Evolutionary conservation across 2,329 filamentous ascomycete species (phyloP).

Genomic region (Chaetomium sp.): DNA sequence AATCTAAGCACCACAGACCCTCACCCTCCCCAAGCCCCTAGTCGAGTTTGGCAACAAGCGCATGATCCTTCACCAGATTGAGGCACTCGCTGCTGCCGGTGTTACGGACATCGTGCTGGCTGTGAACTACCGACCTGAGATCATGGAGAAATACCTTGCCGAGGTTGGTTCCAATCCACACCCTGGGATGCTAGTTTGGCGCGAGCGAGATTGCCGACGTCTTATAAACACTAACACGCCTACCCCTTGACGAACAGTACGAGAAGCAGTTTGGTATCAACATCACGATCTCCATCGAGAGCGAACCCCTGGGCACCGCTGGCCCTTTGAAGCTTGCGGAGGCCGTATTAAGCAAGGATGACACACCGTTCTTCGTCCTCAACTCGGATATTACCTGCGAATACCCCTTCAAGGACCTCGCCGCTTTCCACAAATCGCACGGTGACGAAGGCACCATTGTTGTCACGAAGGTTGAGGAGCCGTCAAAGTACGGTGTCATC

Average conservation of each 20-base stretch:
- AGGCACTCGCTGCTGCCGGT: conserved; percentile 85
- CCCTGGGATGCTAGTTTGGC: not conserved
- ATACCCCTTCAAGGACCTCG: conserved; percentile 86
- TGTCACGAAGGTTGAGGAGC: conserved; percentile 98
- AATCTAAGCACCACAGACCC: conserved; percentile 54
- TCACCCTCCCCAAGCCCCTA: conserved; percentile 93
- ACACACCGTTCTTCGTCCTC: conserved; percentile 93
- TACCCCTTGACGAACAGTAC: conserved; percentile 51
- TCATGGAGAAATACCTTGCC: conserved; percentile 90
- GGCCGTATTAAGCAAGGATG: conserved; percentile 85
- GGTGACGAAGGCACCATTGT: conserved; percentile 96
- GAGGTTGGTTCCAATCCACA: conserved; percentile 54
- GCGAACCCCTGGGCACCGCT: conserved; percentile 89
- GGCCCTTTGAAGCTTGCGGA: conserved; percentile 94
- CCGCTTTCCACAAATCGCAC: conserved; percentile 85
- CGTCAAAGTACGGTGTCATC: conserved; percentile 96
- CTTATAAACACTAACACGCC: conserved; percentile 8
- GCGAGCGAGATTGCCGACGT: not conserved
- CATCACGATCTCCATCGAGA: conserved; percentile 96
- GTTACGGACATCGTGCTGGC: conserved; percentile 97
- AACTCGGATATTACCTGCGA: conserved; percentile 99
- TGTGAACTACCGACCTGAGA: conserved; percentile 97
- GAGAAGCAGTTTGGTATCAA: conserved; percentile 88
- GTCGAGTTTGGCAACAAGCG: conserved; percentile 98
- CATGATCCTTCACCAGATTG: conserved; percentile 98